phyloP scores from a whole-genome alignment of 2,329 filamentous ascomycete genomes.

The Alternaria gaisen region DNA sequence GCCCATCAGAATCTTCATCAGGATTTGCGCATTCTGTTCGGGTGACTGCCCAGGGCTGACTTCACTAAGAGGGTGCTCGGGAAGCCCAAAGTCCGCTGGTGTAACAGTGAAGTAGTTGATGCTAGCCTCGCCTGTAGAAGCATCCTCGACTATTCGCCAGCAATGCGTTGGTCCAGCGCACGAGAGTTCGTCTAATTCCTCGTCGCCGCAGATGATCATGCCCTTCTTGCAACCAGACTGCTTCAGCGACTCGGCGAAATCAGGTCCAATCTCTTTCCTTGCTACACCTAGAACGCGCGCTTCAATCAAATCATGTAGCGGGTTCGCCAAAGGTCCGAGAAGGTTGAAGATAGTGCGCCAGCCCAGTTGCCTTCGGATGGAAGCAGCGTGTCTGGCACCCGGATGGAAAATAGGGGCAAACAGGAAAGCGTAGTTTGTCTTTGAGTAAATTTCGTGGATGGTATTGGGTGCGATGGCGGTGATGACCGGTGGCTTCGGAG shows the following conservation, averaged over 20 bases:
- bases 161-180: slow-evolving; percentile 89
- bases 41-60: slow-evolving; percentile 89
- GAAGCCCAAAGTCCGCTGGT: slow-evolving; percentile 88
- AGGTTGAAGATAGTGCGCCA: slow-evolving; percentile 99
- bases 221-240: slow-evolving; percentile 82
- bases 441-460: slow-evolving; percentile 75
- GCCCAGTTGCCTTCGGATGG: slow-evolving; percentile 85
- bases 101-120: slow-evolving; percentile 80
- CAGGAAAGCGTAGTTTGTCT: slow-evolving; percentile 91
- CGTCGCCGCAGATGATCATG: slow-evolving; percentile 89
- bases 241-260: slow-evolving; percentile 85
- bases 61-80: slow-evolving; percentile 73
- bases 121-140: slow-evolving; percentile 58
- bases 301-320: slow-evolving; percentile 80
- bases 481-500: slow-evolving; percentile 76
- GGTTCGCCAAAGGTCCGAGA: slow-evolving; percentile 90
- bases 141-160: slow-evolving; percentile 75
- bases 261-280: slow-evolving; percentile 82
- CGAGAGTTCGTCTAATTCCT: slow-evolving; percentile 94
- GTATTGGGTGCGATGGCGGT: slow-evolving; percentile 75
- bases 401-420: slow-evolving; percentile 97
- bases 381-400: slow-evolving; percentile 88
- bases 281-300: slow-evolving; percentile 94
- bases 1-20: slow-evolving; percentile 78
- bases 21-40: slow-evolving; percentile 83